Base-by-base conservation (phyloP, 495 filamentous ascomycete genomes). In the Aspergillus egyptiacus region DNA sequence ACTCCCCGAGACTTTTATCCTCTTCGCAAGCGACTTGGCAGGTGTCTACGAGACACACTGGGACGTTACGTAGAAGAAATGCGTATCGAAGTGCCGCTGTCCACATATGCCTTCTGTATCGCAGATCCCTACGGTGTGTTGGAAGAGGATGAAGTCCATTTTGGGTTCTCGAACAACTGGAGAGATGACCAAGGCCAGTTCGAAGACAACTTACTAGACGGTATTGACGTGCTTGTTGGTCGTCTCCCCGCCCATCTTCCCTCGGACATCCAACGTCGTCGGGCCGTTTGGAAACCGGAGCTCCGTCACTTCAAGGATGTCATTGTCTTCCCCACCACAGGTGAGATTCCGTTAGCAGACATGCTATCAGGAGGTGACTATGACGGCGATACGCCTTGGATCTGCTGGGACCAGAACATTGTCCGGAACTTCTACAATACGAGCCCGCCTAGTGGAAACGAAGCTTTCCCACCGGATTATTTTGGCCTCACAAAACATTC, bases 301-400 rank as follows among this genome's bases (percentile, higher is more conserved):
- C 74, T 98, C 0, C 75, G 80, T 4, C 76, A 82, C n/a, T 74
- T 95, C 15, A 82, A 85, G 51, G 87, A 96, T 60, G 86, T 96
- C 5, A 84, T 95, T 48, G 79, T 96, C 1, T 96, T 98, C 56
- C 75, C 93, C 0, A 74, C 75, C 0, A 78, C 77, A 55, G 91
- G 93, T 0, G 41, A 76, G 9, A 74, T 74, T 17, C 79, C 89
- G 0, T 75, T 95, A 1, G 93, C 90, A 0, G 78, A 82, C 25
- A 87, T 88, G 63, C 72, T 96, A 0, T 93, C 89, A 3, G 93
- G 91, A 11, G 93, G 93, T 7, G 93, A 98, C 65, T 96, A 96
- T 61, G 91, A 96, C 50, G 93, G 93, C 0, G 93, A 98, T 55
- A 84, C 75, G 32, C 86, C 82, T 0, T 93, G 89, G 90, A 71